These are phyloP conservation scores for Hymenotorrendiella dingleyae DNA, from an alignment of 2,329 filamentous ascomycete species.

Conservation along the genomic window DNA sequence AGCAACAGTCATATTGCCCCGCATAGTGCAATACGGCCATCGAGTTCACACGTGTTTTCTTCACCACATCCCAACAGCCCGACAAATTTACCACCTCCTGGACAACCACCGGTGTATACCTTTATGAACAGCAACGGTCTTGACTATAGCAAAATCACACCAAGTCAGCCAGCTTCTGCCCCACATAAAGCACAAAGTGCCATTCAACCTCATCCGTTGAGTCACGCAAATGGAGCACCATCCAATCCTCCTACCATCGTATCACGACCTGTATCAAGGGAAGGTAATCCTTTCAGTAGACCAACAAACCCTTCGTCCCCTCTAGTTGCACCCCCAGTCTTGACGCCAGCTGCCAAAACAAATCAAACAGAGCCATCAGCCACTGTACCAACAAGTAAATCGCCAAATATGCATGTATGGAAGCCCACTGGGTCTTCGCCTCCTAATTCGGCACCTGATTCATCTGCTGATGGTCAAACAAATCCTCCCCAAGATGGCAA, in stretches of 20 bases:
- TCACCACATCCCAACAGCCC: conserved; percentile 29
- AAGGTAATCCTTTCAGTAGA: conserved; percentile 18
- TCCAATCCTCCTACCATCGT: too few species aligned
- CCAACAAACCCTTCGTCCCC: conserved; percentile 28
- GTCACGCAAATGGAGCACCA: conserved; percentile 4
- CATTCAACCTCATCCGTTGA: conserved; percentile 7
- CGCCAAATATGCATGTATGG: conserved; percentile 10
- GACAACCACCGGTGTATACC: conserved; percentile 20
- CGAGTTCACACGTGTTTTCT: conserved; percentile 28
- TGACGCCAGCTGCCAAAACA: conserved; percentile 24
- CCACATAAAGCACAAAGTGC: conserved; percentile 12
- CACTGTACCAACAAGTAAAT: too few species aligned
- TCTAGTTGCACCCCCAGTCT: conserved; percentile 22
- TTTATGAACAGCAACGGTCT: conserved; percentile 23
- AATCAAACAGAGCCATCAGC: conserved; percentile 10
- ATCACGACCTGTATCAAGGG: conserved; percentile 14
- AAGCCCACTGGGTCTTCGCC: conserved; percentile 14
- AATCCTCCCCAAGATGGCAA: conserved; percentile 10
- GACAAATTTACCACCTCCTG: conserved; percentile 29
- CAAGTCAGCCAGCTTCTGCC: conserved; percentile 5
- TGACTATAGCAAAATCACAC: conserved; percentile 5
- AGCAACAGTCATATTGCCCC: conserved; percentile 7
- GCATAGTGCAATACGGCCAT: conserved; percentile 12
- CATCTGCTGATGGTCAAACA: conserved; percentile 7
- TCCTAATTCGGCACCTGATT: conserved; percentile 8